Conservation (phyloP, 2,329 filamentous ascomycete genomes). For the Arthrobotrys sinensis region DNA sequence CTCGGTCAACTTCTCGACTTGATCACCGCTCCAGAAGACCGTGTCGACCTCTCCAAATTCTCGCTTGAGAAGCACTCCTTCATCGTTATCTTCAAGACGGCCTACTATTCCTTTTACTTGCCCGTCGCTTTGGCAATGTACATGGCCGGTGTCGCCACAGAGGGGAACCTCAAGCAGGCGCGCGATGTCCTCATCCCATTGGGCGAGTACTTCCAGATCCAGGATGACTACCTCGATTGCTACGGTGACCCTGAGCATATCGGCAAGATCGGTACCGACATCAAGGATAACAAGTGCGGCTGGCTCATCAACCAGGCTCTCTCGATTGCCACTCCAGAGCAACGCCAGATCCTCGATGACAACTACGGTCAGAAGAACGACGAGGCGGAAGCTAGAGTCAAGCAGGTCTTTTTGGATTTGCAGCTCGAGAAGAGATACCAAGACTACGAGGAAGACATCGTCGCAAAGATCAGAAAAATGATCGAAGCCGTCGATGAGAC, state of each 20-base stretch:
- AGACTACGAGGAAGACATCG: constrained; percentile 89
- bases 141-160: constrained; percentile 86
- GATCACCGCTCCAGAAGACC: constrained; percentile 94
- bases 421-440: constrained; percentile 86
- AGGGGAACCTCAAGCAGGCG: constrained; percentile 88
- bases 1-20: constrained; percentile 94
- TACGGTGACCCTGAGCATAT: constrained; percentile 93
- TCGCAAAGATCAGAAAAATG: constrained; percentile 81
- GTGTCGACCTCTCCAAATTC: constrained; percentile 94
- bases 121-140: constrained; percentile 92
- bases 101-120: constrained; percentile 99
- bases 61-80: constrained; percentile 94
- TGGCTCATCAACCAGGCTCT: constrained; percentile 98
- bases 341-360: constrained; percentile 87
- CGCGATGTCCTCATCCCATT: constrained; percentile 95
- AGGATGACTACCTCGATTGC: constrained; percentile 99
- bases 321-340: constrained; percentile 82
- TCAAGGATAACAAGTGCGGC: constrained; percentile 99
- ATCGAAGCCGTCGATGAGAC: constrained; percentile 88
- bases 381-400: constrained; percentile 85
- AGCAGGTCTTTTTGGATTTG: constrained; percentile 89
- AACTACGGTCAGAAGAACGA: constrained; percentile 96
- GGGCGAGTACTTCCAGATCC: constrained; percentile 98
- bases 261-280: constrained; percentile 98
- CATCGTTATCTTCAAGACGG: constrained; percentile 99